phyloP scores from a whole-genome alignment of 2,329 filamentous ascomycete genomes.

The Sphaerostilbella broomeana region DNA sequence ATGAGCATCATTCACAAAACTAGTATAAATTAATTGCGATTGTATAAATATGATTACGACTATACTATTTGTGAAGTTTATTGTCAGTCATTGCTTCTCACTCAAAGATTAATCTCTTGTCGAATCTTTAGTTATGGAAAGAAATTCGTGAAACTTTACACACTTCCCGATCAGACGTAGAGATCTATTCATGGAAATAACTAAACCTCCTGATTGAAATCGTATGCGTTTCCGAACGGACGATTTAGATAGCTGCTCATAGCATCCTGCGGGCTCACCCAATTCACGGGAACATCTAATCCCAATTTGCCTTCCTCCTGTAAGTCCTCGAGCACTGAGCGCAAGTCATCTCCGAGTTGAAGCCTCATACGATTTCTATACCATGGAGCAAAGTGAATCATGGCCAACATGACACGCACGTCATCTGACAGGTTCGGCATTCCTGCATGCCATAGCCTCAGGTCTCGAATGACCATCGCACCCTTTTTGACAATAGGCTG shows the following conservation, averaged over 20 bases:
- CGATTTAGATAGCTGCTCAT: slow-evolving; percentile 45
- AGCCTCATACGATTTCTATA: slow-evolving; percentile 52
- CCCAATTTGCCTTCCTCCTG: slow-evolving; percentile 28
- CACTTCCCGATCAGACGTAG: no score
- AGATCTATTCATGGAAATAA: no score
- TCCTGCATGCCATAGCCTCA: slow-evolving; percentile 58
- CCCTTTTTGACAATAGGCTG: slow-evolving; percentile 49
- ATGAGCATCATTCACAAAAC: no score
- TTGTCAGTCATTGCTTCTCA: no score
- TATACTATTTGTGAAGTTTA: no score
- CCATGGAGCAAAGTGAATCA: slow-evolving; percentile 54
- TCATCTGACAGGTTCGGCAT: slow-evolving; percentile 50
- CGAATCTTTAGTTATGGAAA: no score
- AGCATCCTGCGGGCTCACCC: slow-evolving; percentile 36
- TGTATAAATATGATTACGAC: no score
- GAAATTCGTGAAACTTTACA: no score
- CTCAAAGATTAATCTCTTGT: no score
- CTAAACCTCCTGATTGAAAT: slow-evolving; percentile 45
- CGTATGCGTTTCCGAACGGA: slow-evolving; percentile 55
- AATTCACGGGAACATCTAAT: slow-evolving; percentile 46
- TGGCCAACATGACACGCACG: slow-evolving; percentile 52
- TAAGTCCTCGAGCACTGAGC: slow-evolving; percentile 38
- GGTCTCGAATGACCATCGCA: slow-evolving; percentile 50
- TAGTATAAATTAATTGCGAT: no score
- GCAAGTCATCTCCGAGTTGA: slow-evolving; percentile 45